Conservation (phyloP, 371 early-diverging fungal species). For the Mucor circinelloides region DNA sequence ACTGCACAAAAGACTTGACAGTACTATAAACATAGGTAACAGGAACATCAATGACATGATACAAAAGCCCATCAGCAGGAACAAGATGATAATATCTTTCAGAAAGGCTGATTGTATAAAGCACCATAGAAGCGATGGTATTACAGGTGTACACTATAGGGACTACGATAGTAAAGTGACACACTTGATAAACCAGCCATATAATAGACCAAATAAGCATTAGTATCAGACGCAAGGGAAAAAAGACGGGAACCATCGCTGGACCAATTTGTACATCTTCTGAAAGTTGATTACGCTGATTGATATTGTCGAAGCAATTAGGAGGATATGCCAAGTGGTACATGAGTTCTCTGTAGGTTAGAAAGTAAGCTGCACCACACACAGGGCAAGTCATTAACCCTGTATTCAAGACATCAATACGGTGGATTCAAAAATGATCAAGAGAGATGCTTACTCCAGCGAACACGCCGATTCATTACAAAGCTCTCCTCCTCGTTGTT, state of each 20-base stretch:
- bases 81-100: too few species aligned
- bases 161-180: neutral
- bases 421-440: neutral
- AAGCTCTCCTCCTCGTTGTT: neutral
- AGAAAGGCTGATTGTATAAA: neutral
- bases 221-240: neutral
- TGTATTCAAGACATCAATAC: neutral
- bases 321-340: neutral
- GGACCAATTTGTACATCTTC: neutral
- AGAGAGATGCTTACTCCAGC: neutral
- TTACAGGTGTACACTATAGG: neutral
- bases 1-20: neutral
- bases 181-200: neutral
- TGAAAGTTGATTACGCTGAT: neutral
- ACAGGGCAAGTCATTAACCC: neutral
- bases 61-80: neutral
- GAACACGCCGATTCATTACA: neutral
- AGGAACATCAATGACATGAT: neutral
- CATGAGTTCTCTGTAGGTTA: neutral
- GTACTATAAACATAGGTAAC: neutral
- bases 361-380: neutral
- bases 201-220: neutral
- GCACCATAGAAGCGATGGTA: neutral
- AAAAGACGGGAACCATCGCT: neutral
- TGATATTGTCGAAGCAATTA: neutral